Evolutionary conservation across 768 basidiomycete genomes (phyloP).

Genomic region (Xerocomus spinulosus): DNA sequence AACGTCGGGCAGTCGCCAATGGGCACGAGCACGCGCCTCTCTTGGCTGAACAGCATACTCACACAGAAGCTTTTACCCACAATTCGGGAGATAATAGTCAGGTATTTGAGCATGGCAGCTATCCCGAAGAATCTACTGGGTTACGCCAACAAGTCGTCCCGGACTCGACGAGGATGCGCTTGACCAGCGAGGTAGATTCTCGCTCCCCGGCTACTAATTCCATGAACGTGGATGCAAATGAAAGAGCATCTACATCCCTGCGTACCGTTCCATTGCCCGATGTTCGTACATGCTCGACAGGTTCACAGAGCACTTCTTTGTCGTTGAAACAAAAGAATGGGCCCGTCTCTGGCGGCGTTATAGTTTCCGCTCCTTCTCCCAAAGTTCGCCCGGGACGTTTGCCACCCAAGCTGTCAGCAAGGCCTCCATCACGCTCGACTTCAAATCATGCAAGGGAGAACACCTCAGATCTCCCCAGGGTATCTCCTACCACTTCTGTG

Average conservation of each 20-base stretch:
- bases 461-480: not conserved
- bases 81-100: not conserved
- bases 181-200: conserved; percentile 10
- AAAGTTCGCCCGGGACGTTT: not conserved
- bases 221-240: conserved; percentile 5
- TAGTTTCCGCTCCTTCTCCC: conserved; percentile 6
- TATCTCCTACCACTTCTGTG: conserved; percentile 7
- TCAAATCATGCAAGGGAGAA: not conserved
- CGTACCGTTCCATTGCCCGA: not conserved
- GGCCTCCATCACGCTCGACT: not conserved
- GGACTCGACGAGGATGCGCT: conserved; percentile 27
- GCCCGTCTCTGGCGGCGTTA: conserved; percentile 18
- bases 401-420: conserved; percentile 1
- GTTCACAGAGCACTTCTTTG: not conserved
- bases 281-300: not conserved
- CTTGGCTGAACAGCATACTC: conserved; percentile 9
- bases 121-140: not conserved
- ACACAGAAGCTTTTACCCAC: conserved; percentile 5
- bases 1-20: conserved; percentile 5
- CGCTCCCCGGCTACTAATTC: not conserved
- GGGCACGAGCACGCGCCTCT: conserved; percentile 4
- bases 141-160: conserved; percentile 27
- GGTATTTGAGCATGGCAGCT: not conserved
- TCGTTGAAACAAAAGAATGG: conserved; percentile 1
- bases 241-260: not conserved